phyloP scores from a whole-genome alignment of 2,329 filamentous ascomycete species.

The Gliomastix tumulicola region DNA sequence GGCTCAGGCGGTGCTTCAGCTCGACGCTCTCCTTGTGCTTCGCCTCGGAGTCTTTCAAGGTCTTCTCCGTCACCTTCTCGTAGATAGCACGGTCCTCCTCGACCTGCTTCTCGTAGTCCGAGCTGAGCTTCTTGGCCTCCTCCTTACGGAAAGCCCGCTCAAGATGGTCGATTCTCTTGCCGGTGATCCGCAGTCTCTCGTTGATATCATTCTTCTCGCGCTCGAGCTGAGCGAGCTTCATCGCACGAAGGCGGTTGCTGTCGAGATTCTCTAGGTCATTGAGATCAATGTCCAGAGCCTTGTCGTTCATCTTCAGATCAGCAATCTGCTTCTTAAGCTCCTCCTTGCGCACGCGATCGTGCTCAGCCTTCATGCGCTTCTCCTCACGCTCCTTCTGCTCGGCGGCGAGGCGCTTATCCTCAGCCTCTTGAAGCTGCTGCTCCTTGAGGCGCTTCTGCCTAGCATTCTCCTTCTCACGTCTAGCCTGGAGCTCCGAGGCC shows the following conservation, averaged over 20 bases:
- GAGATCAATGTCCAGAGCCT: slow-evolving; percentile 67
- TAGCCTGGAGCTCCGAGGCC: slow-evolving; percentile 80
- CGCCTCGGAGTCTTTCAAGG: slow-evolving; percentile 69
- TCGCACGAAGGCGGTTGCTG: slow-evolving; percentile 80
- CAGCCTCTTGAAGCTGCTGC: slow-evolving; percentile 82
- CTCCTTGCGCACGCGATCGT: slow-evolving; percentile 83
- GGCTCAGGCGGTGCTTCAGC: slow-evolving; percentile 84
- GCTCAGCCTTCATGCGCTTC: slow-evolving; percentile 78
- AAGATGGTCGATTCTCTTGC: slow-evolving; percentile 93
- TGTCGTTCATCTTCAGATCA: slow-evolving; percentile 84
- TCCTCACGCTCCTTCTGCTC: slow-evolving; percentile 89
- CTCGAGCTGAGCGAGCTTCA: slow-evolving; percentile 93
- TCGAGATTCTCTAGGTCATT: slow-evolving; percentile 82
- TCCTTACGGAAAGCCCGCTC: slow-evolving; percentile 96
- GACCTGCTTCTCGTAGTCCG: slow-evolving; percentile 80
- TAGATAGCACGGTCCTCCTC: slow-evolving; percentile 73
- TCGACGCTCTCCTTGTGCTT: slow-evolving; percentile 92
- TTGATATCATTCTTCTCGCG: slow-evolving; percentile 96
- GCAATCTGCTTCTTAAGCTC: slow-evolving; percentile 89
- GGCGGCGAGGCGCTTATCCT: slow-evolving; percentile 80
- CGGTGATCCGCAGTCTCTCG: slow-evolving; percentile 83
- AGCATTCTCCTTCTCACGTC: slow-evolving; percentile 88
- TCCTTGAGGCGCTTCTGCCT: slow-evolving; percentile 80
- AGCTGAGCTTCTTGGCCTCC: slow-evolving; percentile 82
- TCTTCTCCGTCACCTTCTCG: slow-evolving; percentile 70